Evolutionary conservation across 2,329 filamentous ascomycete species (phyloP).

Genomic region (Hirsutella minnesotensis): DNA sequence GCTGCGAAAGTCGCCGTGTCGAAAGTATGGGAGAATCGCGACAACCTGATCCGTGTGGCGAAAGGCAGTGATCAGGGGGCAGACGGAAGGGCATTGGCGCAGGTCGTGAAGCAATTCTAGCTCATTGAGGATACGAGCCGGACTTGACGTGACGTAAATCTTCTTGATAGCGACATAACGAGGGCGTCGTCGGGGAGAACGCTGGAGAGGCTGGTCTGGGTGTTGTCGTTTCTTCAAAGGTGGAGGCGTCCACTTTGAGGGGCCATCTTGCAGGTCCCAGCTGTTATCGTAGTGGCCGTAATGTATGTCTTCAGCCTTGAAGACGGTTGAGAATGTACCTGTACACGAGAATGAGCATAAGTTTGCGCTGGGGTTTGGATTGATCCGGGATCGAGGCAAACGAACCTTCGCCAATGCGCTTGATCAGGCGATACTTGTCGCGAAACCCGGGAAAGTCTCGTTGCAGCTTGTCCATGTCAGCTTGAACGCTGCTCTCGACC

Average conservation of each 20-base stretch:
- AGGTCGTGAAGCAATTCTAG: slow-evolving; percentile 87
- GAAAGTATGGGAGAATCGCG: slow-evolving; percentile 89
- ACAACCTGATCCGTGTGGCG: slow-evolving; percentile 89
- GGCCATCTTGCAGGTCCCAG: slow-evolving; percentile 67
- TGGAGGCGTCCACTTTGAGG: slow-evolving; percentile 58
- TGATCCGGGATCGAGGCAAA: slow-evolving; percentile 2
- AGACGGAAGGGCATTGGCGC: slow-evolving; percentile 71
- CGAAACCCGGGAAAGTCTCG: slow-evolving; percentile 74
- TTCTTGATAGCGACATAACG: slow-evolving; percentile 97
- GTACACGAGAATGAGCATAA: neutral
- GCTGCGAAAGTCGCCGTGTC: slow-evolving; percentile 85
- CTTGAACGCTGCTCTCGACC: slow-evolving; percentile 57
- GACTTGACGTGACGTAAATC: slow-evolving; percentile 97
- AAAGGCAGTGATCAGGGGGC: slow-evolving; percentile 94
- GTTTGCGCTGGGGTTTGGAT: no score
- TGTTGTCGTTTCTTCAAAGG: slow-evolving; percentile 39
- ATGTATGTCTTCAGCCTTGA: slow-evolving; percentile 89
- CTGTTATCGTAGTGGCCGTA: slow-evolving; percentile 76
- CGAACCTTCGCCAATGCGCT: slow-evolving; percentile 89
- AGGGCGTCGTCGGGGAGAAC: slow-evolving; percentile 23
- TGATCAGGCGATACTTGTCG: slow-evolving; percentile 78
- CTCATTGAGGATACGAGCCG: slow-evolving; percentile 87
- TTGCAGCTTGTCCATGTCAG: slow-evolving; percentile 82
- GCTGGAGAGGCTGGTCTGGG: slow-evolving; percentile 18
- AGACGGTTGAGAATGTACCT: slow-evolving; percentile 98